A percentile compares a stretch with the other conserved stretches of the same genome.
Evolutionary conservation across 2,329 filamentous ascomycete genomes (phyloP).

Genomic region (Pseudogymnoascus sp.): DNA sequence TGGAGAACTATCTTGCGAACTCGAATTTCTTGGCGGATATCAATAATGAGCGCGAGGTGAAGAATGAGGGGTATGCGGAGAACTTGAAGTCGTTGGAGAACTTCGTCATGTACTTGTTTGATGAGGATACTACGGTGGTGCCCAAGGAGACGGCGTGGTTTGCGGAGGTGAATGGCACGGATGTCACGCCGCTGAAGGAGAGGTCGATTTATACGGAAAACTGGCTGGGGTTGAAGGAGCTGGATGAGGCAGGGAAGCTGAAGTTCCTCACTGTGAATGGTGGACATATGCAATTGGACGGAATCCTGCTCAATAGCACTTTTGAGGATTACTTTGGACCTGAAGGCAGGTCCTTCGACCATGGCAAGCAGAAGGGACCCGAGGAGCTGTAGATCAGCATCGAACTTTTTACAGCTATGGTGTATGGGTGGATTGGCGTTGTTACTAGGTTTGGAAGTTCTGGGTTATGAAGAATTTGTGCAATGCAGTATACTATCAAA

Average conservation of each 20-base stretch:
- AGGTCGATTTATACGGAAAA: conserved; percentile 75
- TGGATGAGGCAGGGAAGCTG: conserved; percentile 73
- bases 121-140: conserved; percentile 73
- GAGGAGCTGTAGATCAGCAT: conserved; percentile 2
- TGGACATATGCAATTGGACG: conserved; percentile 71
- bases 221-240: conserved; percentile 74
- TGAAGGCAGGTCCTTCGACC: conserved; percentile 15
- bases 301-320: conserved; percentile 47
- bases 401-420: neutral
- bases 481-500: neutral
- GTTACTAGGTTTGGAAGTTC: neutral
- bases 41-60: conserved; percentile 77
- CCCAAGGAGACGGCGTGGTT: conserved; percentile 93
- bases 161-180: conserved; percentile 67
- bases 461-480: neutral
- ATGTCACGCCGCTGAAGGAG: conserved; percentile 58
- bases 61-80: conserved; percentile 65
- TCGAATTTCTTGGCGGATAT: conserved; percentile 91
- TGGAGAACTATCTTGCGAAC: conserved; percentile 64
- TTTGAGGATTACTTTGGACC: conserved; percentile 37
- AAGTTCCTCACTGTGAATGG: conserved; percentile 66
- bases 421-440: neutral
- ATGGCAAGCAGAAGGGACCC: neutral
- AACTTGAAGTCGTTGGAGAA: conserved; percentile 63
- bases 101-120: conserved; percentile 85